Evolutionary conservation across 2,329 filamentous ascomycete species (phyloP).

Genomic region (Fusarium marasasianum): DNA sequence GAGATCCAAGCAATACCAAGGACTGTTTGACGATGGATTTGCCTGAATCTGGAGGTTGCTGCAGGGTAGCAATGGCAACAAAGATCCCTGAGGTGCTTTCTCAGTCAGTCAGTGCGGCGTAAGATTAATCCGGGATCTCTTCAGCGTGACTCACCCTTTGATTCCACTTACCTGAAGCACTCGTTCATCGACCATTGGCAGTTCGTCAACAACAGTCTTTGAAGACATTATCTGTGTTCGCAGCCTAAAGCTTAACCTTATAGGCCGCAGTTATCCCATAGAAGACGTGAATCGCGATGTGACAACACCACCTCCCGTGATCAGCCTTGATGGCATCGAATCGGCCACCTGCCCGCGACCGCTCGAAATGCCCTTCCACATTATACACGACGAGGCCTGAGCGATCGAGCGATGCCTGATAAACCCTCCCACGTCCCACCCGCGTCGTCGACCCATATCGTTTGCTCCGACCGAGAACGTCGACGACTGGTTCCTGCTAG

Average conservation of each 20-base stretch:
- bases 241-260: too few relatives aligned
- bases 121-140: neutral
- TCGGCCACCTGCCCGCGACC: rapidly evolving
- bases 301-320: rapidly evolving
- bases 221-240: too few relatives aligned
- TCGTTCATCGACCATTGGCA: rapidly evolving
- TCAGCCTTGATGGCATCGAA: rapidly evolving
- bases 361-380: rapidly evolving
- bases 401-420: rapidly evolving
- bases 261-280: too few relatives aligned
- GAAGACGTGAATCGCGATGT: neutral
- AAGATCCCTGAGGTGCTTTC: neutral
- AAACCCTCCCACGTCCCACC: rapidly evolving
- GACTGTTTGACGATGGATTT: rapidly evolving
- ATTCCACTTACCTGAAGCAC: too few relatives aligned
- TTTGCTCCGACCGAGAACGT: rapidly evolving
- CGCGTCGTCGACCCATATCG: rapidly evolving
- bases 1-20: rapidly evolving
- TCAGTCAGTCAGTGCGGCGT: neutral
- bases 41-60: rapidly evolving
- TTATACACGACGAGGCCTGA: rapidly evolving
- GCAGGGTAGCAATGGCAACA: neutral
- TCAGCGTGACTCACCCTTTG: rapidly evolving
- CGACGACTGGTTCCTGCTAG: neutral
- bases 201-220: neutral